Evolutionary conservation across 1,139 yeast genomes (phyloP).

Genomic region (Hansenula sp.): DNA sequence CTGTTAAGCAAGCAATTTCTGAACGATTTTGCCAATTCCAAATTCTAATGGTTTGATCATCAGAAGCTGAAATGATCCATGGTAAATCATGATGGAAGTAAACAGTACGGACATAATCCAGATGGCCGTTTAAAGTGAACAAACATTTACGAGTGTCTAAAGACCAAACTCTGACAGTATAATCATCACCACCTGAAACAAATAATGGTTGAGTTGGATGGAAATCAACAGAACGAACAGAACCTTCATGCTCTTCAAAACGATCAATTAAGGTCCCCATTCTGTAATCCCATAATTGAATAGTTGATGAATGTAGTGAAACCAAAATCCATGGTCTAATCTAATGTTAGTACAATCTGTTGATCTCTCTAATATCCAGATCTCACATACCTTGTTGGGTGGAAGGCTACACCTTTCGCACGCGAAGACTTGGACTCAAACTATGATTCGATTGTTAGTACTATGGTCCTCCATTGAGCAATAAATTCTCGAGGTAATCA

Average conservation of each 20-base stretch:
- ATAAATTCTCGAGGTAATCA: no score
- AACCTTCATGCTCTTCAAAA: constrained; percentile 98
- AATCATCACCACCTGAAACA: constrained; percentile 97
- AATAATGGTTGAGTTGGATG: constrained; percentile 98
- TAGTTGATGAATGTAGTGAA: constrained; percentile 89
- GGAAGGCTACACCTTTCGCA: constrained; percentile 98
- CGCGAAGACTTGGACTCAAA: constrained; percentile 98
- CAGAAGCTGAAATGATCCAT: constrained; percentile 95
- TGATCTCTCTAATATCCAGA: background rate
- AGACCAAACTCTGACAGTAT: constrained; percentile 94
- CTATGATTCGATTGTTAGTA: constrained; percentile 31
- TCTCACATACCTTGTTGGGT: constrained; percentile 61
- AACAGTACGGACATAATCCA: constrained; percentile 93
- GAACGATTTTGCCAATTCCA: constrained; percentile 99
- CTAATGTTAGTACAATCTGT: constrained; percentile 7
- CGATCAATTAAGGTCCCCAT: constrained; percentile 98
- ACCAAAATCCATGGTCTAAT: constrained; percentile 91
- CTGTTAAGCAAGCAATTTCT: constrained; percentile 95
- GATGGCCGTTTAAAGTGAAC: constrained; percentile 87
- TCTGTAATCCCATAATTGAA: constrained; percentile 98
- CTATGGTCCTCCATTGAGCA: background rate
- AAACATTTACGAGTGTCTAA: constrained; percentile 85
- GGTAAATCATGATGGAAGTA: constrained; percentile 95
- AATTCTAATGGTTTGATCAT: constrained; percentile 96
- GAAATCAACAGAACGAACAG: constrained; percentile 91